phyloP scores from a whole-genome alignment of 2,329 filamentous ascomycete genomes.

The Alternaria infectoria region DNA sequence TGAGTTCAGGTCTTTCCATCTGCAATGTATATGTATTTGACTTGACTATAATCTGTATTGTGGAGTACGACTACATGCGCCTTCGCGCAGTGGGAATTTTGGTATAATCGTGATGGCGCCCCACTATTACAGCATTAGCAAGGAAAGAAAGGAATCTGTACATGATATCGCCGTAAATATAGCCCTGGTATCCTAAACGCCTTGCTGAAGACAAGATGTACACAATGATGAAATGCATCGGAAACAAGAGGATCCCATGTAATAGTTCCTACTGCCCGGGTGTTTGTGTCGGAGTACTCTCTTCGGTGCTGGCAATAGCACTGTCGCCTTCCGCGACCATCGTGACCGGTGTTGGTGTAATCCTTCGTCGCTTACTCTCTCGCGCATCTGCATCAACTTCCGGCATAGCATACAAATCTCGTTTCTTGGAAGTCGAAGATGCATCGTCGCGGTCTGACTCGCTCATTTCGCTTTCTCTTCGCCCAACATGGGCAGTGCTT shows the following conservation, averaged over 20 bases:
- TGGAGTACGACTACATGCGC: slow-evolving; percentile 6
- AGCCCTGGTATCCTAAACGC: slow-evolving; percentile 22
- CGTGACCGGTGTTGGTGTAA: slow-evolving; percentile 54
- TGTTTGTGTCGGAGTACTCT: slow-evolving; percentile 34
- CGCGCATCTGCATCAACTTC: slow-evolving; percentile 43
- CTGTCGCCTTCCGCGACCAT: slow-evolving; percentile 30
- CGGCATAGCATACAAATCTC: slow-evolving; percentile 46
- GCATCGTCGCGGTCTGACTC: slow-evolving; percentile 46
- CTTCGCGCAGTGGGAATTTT: slow-evolving; percentile 1
- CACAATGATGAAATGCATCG: not conserved
- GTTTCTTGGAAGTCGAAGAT: slow-evolving; percentile 38
- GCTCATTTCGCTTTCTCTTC: slow-evolving; percentile 43
- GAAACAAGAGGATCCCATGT: slow-evolving; percentile 2
- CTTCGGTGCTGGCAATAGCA: slow-evolving; percentile 40
- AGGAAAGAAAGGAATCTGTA: slow-evolving; percentile 2
- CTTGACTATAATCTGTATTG: slow-evolving; percentile 2
- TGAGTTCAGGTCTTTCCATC: not conserved
- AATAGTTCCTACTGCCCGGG: slow-evolving; percentile 20
- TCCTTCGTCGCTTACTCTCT: slow-evolving; percentile 53
- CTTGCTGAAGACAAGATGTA: slow-evolving; percentile 19
- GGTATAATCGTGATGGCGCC: not conserved
- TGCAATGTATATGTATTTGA: not conserved
- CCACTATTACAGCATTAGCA: not conserved
- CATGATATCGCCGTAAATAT: slow-evolving; percentile 1
- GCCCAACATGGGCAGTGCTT: slow-evolving; percentile 35